Base-by-base conservation (phyloP, 148 eudicot genomes). In the Rhododendron vialii region DNA sequence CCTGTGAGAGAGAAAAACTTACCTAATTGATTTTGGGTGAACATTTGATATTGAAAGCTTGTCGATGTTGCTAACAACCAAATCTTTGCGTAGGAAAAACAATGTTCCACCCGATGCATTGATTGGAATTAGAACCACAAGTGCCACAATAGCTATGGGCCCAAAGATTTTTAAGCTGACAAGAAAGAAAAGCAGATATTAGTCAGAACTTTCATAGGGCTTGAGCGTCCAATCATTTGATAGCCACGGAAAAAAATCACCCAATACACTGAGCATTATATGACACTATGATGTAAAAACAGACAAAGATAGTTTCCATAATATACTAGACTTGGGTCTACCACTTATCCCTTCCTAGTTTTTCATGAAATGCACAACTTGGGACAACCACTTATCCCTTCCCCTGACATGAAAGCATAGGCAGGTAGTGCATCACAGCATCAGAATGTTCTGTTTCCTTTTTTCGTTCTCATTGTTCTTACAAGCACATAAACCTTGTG, bases 31-130 rank as follows among this genome's bases (percentile, higher is more conserved):
- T 92, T 93, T 86, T 67, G 98, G 91, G 86, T 91, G 90, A 73
- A 97, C 93, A 90, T 97, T 97, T 88, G 99, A 97, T 91, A 97
- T 94, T 0, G 99, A 97, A 87, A 97, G 99, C 91, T 94, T 97
- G 89, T 97, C 98, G 71, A 97, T 95, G 81, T 95, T 84, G 85
- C 93, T 97, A 80, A 91, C 89, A 45, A 97, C 98, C 91, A 97
- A 91, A 55, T 97, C 96, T 82, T 89, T 94, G 63, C 91, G 90
- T 17, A 97, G 92, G 83, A 92, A 95, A 91, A 78, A 91, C 84
- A 97, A 88, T 65, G 93, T 94, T 53, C 95, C 98, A 33, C 93
- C 98, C 45, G 95, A 92, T 50, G 92, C 87, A 89, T 97, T 97
- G 87, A 94, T 94, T 50, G 99, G 99, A 84, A 97, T 85, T n/a